These are phyloP conservation scores for Pyrenula massariospora DNA, from an alignment of 495 filamentous ascomycete genomes.

Conservation along the genomic window DNA sequence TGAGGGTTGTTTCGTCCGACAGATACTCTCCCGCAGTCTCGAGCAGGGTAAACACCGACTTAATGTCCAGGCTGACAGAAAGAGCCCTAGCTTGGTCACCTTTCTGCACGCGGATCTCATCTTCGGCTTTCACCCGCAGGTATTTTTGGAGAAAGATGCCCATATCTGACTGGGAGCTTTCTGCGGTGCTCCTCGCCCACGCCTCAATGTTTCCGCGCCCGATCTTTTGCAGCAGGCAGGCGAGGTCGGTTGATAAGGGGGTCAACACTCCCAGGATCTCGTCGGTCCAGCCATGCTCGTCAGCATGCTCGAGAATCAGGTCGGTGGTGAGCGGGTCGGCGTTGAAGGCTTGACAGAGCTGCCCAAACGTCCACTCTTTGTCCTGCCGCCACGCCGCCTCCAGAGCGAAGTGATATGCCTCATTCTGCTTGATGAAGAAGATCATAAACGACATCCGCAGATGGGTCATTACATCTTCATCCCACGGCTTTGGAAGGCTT, in stretches of 20 bases:
- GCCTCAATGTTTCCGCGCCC: constrained; percentile 66
- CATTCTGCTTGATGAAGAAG: constrained; percentile 50
- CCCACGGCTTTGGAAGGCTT: constrained; percentile 55
- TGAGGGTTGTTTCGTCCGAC: constrained; percentile 42
- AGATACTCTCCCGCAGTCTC: constrained; percentile 62
- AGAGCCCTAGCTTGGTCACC: constrained; percentile 45
- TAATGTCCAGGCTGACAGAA: constrained; percentile 66
- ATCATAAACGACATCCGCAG: constrained; percentile 48
- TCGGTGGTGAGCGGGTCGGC: constrained; percentile 63
- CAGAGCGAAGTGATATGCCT: constrained; percentile 71
- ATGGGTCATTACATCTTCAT: constrained; percentile 46
- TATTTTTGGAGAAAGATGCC: constrained; percentile 57
- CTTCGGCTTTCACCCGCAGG: constrained; percentile 67
- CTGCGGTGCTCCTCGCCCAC: constrained; percentile 61
- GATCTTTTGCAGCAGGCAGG: constrained; percentile 76
- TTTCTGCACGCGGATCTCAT: constrained; percentile 61
- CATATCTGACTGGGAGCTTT: constrained; percentile 43
- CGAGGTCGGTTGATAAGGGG: constrained; percentile 79
- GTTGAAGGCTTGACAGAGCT: constrained; percentile 68
- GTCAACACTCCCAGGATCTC: constrained; percentile 63
- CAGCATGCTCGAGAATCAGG: constrained; percentile 70
- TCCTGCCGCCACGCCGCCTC: constrained; percentile 84
- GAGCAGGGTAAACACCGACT: constrained; percentile 72
- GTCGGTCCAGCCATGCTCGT: constrained; percentile 70
- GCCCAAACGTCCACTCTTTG: constrained; percentile 64